Conservation (phyloP, 2,329 filamentous ascomycete species). For the Trichoderma semiorbis region DNA sequence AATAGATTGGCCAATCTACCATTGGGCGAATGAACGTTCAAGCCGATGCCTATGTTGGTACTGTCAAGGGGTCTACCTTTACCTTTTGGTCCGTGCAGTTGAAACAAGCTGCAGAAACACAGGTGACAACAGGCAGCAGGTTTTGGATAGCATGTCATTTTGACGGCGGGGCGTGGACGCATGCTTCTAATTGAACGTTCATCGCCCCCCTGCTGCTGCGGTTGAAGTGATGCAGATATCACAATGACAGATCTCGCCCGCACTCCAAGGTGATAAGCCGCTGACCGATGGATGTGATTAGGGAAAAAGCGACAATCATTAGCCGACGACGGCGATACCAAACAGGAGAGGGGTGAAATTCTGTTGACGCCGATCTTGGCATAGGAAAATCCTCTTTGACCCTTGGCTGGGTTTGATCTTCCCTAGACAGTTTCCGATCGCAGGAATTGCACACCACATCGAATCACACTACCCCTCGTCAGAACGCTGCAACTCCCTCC, state of each 20-base stretch:
- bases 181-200: background rate
- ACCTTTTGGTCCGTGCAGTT: background rate
- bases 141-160: background rate
- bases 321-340: slow-evolving; percentile 8
- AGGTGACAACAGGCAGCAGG: background rate
- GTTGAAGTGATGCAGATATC: background rate
- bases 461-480: background rate
- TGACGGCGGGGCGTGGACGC: background rate
- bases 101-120: background rate
- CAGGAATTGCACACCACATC: slow-evolving; percentile 5
- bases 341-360: background rate
- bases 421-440: slow-evolving; percentile 12
- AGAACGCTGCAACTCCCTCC: background rate
- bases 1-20: background rate
- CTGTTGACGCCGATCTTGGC: background rate
- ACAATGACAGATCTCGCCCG: background rate
- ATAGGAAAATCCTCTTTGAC: background rate
- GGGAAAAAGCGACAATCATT: background rate
- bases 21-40: background rate
- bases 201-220: background rate
- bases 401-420: slow-evolving; percentile 3
- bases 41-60: background rate
- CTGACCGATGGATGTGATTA: slow-evolving; percentile 3
- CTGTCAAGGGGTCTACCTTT: background rate
- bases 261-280: background rate